Conservation (phyloP, 495 filamentous ascomycete species). For the Penicillium salamii region DNA sequence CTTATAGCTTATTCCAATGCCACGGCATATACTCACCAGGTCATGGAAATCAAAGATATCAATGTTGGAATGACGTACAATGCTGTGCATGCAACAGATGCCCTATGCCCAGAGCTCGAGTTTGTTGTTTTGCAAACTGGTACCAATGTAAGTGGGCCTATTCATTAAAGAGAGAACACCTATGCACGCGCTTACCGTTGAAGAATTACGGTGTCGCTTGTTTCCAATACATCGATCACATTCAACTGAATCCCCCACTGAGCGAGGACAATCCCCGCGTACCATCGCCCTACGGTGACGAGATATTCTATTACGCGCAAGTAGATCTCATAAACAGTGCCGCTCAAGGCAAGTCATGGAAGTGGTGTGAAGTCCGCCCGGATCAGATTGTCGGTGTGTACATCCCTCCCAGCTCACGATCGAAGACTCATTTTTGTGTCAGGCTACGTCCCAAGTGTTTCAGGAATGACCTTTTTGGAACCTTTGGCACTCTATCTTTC, state of each 20-base stretch:
- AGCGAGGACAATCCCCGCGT: conserved; percentile 39
- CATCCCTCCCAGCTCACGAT: conserved; percentile 4
- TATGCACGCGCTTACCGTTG: background rate
- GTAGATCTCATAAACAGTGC: conserved; percentile 37
- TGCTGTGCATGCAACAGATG: conserved; percentile 18
- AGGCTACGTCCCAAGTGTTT: background rate
- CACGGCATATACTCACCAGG: conserved; percentile 17
- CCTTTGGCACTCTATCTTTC: conserved; percentile 37
- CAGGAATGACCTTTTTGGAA: background rate
- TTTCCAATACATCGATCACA: conserved; percentile 16
- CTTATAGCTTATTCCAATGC: conserved; percentile 18
- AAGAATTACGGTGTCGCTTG: conserved; percentile 40
- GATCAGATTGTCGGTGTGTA: conserved; percentile 43
- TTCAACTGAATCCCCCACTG: conserved; percentile 18
- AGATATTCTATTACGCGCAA: conserved; percentile 49
- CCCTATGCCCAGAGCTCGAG: conserved; percentile 29
- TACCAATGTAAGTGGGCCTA: conserved; percentile 24
- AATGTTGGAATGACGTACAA: conserved; percentile 20
- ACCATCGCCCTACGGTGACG: conserved; percentile 35
- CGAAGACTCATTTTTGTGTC: conserved; percentile 7
- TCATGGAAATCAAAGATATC: conserved; percentile 18
- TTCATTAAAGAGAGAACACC: background rate
- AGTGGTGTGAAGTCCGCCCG: conserved; percentile 43
- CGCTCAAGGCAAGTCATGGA: conserved; percentile 37
- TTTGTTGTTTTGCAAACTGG: conserved; percentile 42